These are phyloP conservation scores for Stagonosporopsis cucurbitacearum DNA, from an alignment of 2,329 filamentous ascomycete species.

Conservation along the genomic window DNA sequence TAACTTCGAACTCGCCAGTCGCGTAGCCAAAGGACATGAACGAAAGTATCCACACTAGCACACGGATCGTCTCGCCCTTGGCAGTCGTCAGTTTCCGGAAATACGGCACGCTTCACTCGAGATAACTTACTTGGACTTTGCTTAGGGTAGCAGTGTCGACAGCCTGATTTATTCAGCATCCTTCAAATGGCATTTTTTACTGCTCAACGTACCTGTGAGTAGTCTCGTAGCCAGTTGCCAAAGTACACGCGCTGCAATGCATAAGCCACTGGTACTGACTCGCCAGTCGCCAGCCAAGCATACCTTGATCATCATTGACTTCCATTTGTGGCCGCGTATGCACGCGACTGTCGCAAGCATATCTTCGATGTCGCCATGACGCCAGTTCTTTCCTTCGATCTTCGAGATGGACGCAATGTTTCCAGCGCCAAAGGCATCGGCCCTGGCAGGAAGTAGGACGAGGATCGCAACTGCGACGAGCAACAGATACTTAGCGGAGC, in stretches of 20 bases:
- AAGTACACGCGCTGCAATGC: slow-evolving; percentile 50
- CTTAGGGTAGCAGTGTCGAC: slow-evolving; percentile 62
- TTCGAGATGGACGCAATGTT: slow-evolving; percentile 52
- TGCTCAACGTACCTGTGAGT: slow-evolving; percentile 57
- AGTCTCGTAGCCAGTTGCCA: slow-evolving; percentile 58
- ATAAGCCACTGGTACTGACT: slow-evolving; percentile 23
- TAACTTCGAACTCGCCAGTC: slow-evolving; percentile 64
- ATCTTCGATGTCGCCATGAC: slow-evolving; percentile 61
- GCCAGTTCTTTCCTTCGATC: slow-evolving; percentile 58
- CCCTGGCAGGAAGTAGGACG: slow-evolving; percentile 45
- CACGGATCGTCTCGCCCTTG: slow-evolving; percentile 59
- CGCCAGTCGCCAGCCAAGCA: background rate
- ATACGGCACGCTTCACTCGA: slow-evolving; percentile 15
- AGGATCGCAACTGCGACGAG: slow-evolving; percentile 47
- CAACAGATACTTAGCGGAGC: slow-evolving; percentile 44
- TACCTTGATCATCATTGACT: slow-evolving; percentile 55
- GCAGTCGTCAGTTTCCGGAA: slow-evolving; percentile 28
- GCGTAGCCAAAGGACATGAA: slow-evolving; percentile 65
- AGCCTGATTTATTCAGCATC: slow-evolving; percentile 56
- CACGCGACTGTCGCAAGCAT: slow-evolving; percentile 58
- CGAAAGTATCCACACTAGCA: slow-evolving; percentile 62
- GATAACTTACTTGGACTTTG: slow-evolving; percentile 51
- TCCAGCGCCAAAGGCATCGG: slow-evolving; percentile 56
- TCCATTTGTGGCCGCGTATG: slow-evolving; percentile 52
- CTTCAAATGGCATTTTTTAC: slow-evolving; percentile 34